Evolutionary conservation across 2,329 filamentous ascomycete genomes (phyloP).

Genomic region (Phaeosphaeriaceae sp.): DNA sequence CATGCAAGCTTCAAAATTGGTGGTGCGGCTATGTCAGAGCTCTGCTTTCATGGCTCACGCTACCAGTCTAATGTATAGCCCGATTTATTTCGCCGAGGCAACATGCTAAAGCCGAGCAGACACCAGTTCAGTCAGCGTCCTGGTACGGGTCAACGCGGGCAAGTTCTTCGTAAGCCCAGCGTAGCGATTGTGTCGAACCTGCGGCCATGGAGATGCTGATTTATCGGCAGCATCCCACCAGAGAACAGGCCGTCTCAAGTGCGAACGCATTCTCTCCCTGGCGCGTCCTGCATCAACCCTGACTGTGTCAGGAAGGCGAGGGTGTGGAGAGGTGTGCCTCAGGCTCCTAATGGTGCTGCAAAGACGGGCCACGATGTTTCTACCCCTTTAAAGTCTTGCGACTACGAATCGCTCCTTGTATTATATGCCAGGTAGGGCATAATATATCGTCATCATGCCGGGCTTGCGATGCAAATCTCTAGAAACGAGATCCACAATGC

Average conservation of each 20-base stretch:
- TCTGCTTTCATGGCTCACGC: constrained; percentile 27
- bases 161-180: constrained; percentile 23
- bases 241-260: neutral
- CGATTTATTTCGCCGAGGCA: constrained; percentile 39
- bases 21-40: constrained; percentile 40
- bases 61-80: constrained; percentile 15
- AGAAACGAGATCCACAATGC: constrained; percentile 14
- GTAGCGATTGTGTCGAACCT: constrained; percentile 33
- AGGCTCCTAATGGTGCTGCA: constrained; percentile 20
- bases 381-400: constrained; percentile 26
- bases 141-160: constrained; percentile 23
- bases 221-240: constrained; percentile 1
- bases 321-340: constrained; percentile 13
- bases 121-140: constrained; percentile 26
- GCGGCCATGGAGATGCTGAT: constrained; percentile 29
- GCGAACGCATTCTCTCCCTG: neutral
- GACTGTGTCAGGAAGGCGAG: constrained; percentile 18
- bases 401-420: constrained; percentile 11
- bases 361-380: constrained; percentile 18
- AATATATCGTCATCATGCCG: constrained; percentile 34
- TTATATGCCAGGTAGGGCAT: constrained; percentile 30
- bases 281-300: constrained; percentile 8
- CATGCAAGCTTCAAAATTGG: constrained; percentile 32
- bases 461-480: constrained; percentile 18
- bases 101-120: constrained; percentile 22